Evolutionary conservation across 768 basidiomycete species (phyloP), one percentile per base, ranked within the genome.

Genomic region (Termitomyces sp.): DNA sequence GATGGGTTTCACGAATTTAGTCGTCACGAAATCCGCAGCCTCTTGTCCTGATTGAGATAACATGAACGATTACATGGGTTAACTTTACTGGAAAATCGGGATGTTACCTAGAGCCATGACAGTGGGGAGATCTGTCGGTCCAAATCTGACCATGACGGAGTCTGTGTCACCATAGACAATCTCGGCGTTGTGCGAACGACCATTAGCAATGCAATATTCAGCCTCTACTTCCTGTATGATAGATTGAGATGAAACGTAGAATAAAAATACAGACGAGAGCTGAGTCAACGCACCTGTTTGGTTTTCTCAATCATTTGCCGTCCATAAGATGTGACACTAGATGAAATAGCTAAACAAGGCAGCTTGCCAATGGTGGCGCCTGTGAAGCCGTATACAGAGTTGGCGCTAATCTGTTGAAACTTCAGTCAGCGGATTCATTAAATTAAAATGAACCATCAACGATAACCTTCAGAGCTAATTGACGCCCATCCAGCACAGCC

Each of bases 131-230:
- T 99, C 95, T 4, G 81, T 85, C 43, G 92, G 92, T 5, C 97
- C 97, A 60, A 99, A 99, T 63, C 84, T 88, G 47, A 98, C 91
- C 97, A 98, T 99, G 67, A 99, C 95, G 0, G 97, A 99, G 75
- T 99, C 97, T 2, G 97, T 98, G 70, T 99, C 97, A 62, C 97
- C 97, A 62, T 99, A 99, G 61, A 99, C 92, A 68, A 99, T 92
- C 65, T 92, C 85, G 2, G 97, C 95, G 59, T 97, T 86, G 66
- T 95, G 84, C 19, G 82, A 70, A 66, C 89, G 87, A 0, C 95
- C 95, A 65, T 98, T 97, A 12, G 84, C 86, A 12, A 89, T 77
- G 48, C 80, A 89, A 68, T 93, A 98, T 64, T 93, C 85, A 0
- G 84, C 81, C 69, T 98, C 95, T 5, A 98, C 96, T 74, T 92